These are phyloP conservation scores for Fusarium zealandicum DNA, from an alignment of 2,329 filamentous ascomycete genomes.

Conservation along the genomic window DNA sequence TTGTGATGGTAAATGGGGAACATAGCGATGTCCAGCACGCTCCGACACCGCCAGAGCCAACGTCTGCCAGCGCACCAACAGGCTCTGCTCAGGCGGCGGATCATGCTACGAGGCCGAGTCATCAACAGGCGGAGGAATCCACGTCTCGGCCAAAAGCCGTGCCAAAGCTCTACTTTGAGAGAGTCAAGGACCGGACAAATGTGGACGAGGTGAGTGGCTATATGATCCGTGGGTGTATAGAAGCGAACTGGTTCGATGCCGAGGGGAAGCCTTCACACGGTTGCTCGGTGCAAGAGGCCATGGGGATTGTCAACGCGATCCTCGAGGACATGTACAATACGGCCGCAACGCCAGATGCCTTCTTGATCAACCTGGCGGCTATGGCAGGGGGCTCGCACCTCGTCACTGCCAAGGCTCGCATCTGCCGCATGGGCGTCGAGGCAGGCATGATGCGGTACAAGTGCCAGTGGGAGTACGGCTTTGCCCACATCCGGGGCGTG, in stretches of 20 bases:
- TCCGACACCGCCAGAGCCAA: not conserved
- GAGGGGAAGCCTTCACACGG: conserved; percentile 52
- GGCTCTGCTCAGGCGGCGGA: conserved; percentile 33
- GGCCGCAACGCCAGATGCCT: conserved; percentile 60
- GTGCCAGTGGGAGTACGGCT: conserved; percentile 63
- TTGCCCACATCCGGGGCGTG: conserved; percentile 59
- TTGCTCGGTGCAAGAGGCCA: conserved; percentile 60
- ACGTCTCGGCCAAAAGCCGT: conserved; percentile 27
- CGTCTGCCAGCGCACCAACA: conserved; percentile 10
- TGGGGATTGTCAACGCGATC: conserved; percentile 61
- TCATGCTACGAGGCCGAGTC: conserved; percentile 18
- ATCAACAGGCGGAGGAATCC: conserved; percentile 10
- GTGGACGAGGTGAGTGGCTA: conserved; percentile 63
- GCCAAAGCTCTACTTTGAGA: conserved; percentile 47
- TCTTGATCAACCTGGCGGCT: conserved; percentile 66
- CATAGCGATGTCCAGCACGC: not conserved
- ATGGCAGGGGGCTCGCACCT: conserved; percentile 62
- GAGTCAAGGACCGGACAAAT: conserved; percentile 58
- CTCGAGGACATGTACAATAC: conserved; percentile 60
- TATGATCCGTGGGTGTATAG: conserved; percentile 59
- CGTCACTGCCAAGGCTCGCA: conserved; percentile 51
- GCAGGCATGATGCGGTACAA: conserved; percentile 55
- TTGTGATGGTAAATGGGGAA: conserved; percentile 35
- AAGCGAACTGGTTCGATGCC: conserved; percentile 60
- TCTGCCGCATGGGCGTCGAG: conserved; percentile 53